Conservation (phyloP, 108 stramenopile genomes). For the Aurantiochytrium sp. region DNA sequence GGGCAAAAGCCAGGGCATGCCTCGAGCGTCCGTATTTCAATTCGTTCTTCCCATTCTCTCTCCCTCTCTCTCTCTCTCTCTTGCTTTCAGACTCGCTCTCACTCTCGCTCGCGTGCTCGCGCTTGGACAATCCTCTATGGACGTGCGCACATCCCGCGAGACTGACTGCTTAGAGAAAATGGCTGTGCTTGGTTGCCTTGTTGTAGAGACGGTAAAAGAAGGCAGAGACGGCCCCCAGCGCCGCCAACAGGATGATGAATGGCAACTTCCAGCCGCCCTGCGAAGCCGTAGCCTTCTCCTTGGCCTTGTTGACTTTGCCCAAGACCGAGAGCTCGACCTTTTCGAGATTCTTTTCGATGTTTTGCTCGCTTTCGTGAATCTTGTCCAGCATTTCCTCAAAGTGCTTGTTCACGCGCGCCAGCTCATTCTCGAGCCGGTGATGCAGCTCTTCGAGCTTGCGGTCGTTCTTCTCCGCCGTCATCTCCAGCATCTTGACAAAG, state of each 20-base stretch:
- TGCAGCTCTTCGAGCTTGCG: not conserved
- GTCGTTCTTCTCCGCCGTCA: not conserved
- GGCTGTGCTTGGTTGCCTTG: slow-evolving; percentile 14
- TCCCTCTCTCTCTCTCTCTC: too few species aligned
- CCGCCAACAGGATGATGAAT: not conserved
- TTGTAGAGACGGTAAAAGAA: not conserved
- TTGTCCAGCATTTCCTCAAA: slow-evolving; percentile 20
- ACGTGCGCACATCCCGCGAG: too few species aligned
- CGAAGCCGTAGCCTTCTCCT: not conserved
- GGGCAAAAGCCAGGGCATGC: too few species aligned
- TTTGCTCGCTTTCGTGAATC: not conserved
- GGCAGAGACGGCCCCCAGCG: not conserved
- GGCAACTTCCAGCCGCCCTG: not conserved
- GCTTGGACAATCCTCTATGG: too few species aligned
- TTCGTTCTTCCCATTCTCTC: too few species aligned
- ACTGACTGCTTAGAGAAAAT: not conserved
- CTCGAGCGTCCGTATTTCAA: too few species aligned
- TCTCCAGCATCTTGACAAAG: slow-evolving; percentile 17
- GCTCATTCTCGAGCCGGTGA: not conserved
- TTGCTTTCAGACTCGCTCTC: too few species aligned
- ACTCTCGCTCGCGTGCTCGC: too few species aligned
- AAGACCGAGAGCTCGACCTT: not conserved
- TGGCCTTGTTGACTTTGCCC: not conserved
- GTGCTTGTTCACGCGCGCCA: not conserved
- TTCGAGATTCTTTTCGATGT: slow-evolving; percentile 3